Conservation (phyloP, 2,329 filamentous ascomycete genomes). For the Eutypa lata region DNA sequence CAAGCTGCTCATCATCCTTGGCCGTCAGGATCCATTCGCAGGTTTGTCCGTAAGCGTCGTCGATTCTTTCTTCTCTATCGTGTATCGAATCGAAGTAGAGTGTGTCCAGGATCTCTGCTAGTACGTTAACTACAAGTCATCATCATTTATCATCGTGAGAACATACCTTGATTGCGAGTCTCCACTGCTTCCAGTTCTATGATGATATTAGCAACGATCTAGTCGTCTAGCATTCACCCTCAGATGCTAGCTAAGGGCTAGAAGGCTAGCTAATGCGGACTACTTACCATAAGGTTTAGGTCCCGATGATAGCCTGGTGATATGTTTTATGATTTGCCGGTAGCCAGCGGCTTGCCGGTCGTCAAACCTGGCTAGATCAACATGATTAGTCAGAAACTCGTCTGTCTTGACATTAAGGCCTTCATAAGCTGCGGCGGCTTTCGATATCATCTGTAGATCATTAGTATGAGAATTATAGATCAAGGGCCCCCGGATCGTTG, state of each 20-base stretch:
- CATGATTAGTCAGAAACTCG: conserved; percentile 21
- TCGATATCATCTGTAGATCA: conserved; percentile 26
- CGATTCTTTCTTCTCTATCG: conserved; percentile 32
- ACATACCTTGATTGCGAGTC: conserved; percentile 28
- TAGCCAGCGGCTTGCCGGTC: conserved; percentile 24
- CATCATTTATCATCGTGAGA: background rate
- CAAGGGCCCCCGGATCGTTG: conserved; percentile 4
- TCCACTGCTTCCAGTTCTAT: conserved; percentile 24
- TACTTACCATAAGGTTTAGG: conserved; percentile 8
- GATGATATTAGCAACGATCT: conserved; percentile 5
- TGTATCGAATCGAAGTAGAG: conserved; percentile 28
- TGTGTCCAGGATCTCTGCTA: conserved; percentile 27
- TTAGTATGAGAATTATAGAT: conserved; percentile 11
- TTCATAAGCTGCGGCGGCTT: conserved; percentile 21
- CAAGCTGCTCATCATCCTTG: conserved; percentile 1
- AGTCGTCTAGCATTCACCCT: background rate
- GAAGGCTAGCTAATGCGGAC: background rate
- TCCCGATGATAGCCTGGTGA: conserved; percentile 21
- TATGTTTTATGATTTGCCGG: conserved; percentile 19
- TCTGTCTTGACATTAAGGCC: conserved; percentile 26
- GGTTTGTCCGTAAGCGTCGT: conserved; percentile 35
- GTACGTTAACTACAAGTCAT: conserved; percentile 1
- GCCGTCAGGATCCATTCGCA: conserved; percentile 41
- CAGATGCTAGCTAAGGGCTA: background rate
- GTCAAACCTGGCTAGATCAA: conserved; percentile 23